Percentiles rank a stretch among this genome's conserved stretches.
phyloP scores from a whole-genome alignment of 2,329 filamentous ascomycete species.

The Microcyclosporella mali region DNA sequence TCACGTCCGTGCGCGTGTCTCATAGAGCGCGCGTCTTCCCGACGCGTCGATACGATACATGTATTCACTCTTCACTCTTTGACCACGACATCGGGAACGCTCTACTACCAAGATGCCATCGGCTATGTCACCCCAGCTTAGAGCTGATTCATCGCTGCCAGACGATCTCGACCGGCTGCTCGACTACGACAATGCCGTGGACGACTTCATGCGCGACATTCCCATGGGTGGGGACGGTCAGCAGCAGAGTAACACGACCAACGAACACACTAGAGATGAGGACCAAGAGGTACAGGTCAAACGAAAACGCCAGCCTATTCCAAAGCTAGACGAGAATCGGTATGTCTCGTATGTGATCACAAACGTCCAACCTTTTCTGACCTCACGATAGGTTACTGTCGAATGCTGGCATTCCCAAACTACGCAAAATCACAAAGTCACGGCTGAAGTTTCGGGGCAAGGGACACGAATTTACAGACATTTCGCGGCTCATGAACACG shows the following conservation, averaged over 20 bases:
- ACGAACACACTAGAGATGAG: constrained; percentile 51
- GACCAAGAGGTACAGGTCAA: constrained; percentile 80
- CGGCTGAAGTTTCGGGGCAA: constrained; percentile 81
- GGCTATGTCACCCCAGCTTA: constrained; percentile 20
- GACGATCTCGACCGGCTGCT: constrained; percentile 63
- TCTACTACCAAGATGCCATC: constrained; percentile 26
- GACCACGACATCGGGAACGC: constrained; percentile 2
- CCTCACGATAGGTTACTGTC: constrained; percentile 63
- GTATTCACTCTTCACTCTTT: background rate
- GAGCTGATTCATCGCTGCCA: constrained; percentile 18
- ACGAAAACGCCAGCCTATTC: constrained; percentile 68
- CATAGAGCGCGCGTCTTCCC: constrained; percentile 4
- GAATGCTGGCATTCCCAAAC: constrained; percentile 71
- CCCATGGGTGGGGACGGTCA: constrained; percentile 39
- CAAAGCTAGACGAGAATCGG: constrained; percentile 82
- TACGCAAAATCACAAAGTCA: constrained; percentile 64
- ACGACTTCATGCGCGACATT: constrained; percentile 43
- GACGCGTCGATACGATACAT: constrained; percentile 1
- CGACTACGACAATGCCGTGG: constrained; percentile 62
- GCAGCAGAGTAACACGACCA: constrained; percentile 35
- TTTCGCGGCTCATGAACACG: constrained; percentile 72
- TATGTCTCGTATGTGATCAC: constrained; percentile 31
- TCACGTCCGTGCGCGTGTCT: background rate
- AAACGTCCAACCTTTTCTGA: background rate
- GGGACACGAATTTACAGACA: constrained; percentile 90